phyloP scores from a whole-genome alignment of 768 basidiomycete species.

The Solioccasus polychromus region DNA sequence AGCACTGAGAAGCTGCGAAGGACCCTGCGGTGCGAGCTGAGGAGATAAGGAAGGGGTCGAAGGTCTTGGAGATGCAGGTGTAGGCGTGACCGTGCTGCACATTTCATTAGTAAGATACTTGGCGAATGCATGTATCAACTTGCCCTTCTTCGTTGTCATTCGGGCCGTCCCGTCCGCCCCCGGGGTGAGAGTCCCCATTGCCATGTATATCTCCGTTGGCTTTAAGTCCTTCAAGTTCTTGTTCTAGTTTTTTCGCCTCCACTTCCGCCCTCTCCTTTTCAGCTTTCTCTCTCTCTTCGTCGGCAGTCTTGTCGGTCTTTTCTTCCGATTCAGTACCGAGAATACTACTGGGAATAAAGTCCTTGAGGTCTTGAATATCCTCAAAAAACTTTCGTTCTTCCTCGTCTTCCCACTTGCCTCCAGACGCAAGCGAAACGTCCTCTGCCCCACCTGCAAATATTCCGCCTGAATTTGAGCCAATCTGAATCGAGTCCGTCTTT shows the following conservation, averaged over 20 bases:
- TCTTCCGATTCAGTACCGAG: slow-evolving; percentile 61
- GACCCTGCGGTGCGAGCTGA: slow-evolving; percentile 79
- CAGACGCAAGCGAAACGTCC: slow-evolving; percentile 44
- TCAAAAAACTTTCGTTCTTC: slow-evolving; percentile 94
- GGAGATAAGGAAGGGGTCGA: slow-evolving; percentile 61
- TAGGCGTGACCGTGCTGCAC: slow-evolving; percentile 53
- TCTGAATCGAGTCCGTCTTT: slow-evolving; percentile 78
- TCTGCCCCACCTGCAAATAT: slow-evolving; percentile 54
- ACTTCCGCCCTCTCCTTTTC: slow-evolving; percentile 58
- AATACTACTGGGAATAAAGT: slow-evolving; percentile 86
- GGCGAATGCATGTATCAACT: slow-evolving; percentile 2
- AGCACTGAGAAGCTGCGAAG: slow-evolving; percentile 88
- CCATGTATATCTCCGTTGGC: slow-evolving; percentile 29
- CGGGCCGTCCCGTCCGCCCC: slow-evolving; percentile 13
- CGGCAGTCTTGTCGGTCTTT: slow-evolving; percentile 38
- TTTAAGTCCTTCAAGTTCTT: slow-evolving; percentile 67
- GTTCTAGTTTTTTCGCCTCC: slow-evolving; percentile 72
- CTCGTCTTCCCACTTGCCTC: slow-evolving; percentile 97
- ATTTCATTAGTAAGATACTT: slow-evolving; percentile 38
- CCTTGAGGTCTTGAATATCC: slow-evolving; percentile 85
- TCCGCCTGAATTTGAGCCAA: slow-evolving; percentile 50
- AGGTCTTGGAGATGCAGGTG: slow-evolving; percentile 64
- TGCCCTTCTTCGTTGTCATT: slow-evolving; percentile 32
- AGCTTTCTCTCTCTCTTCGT: slow-evolving; percentile 45
- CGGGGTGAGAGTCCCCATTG: slow-evolving; percentile 19